Evolutionary conservation across 805 yeast genomes (phyloP).

Genomic region (Sugiyamaella lignohabitans): DNA sequence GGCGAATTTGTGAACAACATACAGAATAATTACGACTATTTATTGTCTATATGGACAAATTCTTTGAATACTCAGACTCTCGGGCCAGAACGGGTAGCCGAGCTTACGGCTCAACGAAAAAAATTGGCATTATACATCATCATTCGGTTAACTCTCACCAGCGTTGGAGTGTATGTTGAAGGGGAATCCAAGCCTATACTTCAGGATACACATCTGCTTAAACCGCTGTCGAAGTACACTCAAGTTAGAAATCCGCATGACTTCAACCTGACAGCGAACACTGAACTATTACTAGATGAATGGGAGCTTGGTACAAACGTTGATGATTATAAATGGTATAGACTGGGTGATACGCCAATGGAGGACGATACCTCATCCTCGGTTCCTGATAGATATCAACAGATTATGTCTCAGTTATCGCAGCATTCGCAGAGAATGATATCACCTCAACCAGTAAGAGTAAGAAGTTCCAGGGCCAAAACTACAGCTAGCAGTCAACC

Average conservation of each 20-base stretch:
- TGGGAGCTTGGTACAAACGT: conserved; percentile 8
- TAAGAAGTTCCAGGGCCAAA: too few species aligned
- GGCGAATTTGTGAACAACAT: neutral
- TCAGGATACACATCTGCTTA: too few species aligned
- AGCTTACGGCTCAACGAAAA: neutral
- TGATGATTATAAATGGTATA: conserved; percentile 8
- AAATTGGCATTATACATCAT: neutral
- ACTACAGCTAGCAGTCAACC: too few species aligned
- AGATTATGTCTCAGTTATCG: too few species aligned
- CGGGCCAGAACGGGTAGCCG: neutral
- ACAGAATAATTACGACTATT: neutral
- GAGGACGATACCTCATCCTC: too few species aligned
- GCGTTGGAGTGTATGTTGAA: neutral
- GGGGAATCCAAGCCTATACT: neutral
- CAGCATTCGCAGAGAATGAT: too few species aligned
- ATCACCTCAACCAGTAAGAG: too few species aligned
- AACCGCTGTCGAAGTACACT: neutral
- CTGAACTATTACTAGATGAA: conserved; percentile 10
- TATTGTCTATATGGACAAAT: neutral
- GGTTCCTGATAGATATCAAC: too few species aligned
- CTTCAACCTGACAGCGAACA: neutral
- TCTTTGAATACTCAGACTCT: neutral
- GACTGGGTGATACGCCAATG: too few species aligned
- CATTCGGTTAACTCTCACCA: neutral
- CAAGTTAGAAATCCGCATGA: neutral